phyloP scores from a whole-genome alignment of 768 basidiomycete species.

The Mrakia gelida region DNA sequence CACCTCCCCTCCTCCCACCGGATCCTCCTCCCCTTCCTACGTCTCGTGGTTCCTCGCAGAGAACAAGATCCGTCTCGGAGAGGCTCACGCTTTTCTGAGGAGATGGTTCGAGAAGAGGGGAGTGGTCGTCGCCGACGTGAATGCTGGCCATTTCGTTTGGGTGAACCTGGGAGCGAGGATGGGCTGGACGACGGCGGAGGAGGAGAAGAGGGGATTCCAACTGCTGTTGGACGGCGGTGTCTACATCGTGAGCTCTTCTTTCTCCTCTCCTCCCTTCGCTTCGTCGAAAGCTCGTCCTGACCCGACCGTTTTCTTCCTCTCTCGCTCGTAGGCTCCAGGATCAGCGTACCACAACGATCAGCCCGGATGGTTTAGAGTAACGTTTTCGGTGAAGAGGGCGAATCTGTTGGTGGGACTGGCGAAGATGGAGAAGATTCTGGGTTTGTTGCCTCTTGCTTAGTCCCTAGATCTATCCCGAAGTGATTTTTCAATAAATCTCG shows the following conservation, averaged over 20 bases:
- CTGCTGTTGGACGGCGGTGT: conserved; percentile 41
- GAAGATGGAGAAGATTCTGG: conserved; percentile 37
- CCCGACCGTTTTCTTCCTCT: neutral
- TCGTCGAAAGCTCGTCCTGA: neutral
- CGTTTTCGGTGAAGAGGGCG: conserved; percentile 39
- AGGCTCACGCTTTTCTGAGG: conserved; percentile 37
- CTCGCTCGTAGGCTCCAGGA: conserved; percentile 38
- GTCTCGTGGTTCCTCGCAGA: conserved; percentile 36
- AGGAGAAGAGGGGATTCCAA: conserved; percentile 42
- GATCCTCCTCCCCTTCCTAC: neutral
- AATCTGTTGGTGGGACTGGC: conserved; percentile 39
- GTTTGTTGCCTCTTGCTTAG: neutral
- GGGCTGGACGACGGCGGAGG: conserved; percentile 35
- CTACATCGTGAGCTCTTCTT: conserved; percentile 39
- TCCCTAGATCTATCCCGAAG: too few relatives aligned
- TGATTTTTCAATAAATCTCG: too few relatives aligned
- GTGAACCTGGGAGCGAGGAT: conserved; percentile 39
- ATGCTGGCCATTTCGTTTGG: conserved; percentile 44
- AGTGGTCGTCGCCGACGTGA: conserved; percentile 38
- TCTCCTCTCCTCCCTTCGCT: too few relatives aligned
- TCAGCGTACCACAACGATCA: conserved; percentile 39
- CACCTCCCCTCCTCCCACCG: conserved; percentile 16
- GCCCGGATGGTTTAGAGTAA: conserved; percentile 40
- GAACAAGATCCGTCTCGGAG: conserved; percentile 36
- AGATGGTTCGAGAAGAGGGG: conserved; percentile 40